phyloP scores from a whole-genome alignment of 1,284 basidiomycete species.

The Ustilago vetiveriae region DNA sequence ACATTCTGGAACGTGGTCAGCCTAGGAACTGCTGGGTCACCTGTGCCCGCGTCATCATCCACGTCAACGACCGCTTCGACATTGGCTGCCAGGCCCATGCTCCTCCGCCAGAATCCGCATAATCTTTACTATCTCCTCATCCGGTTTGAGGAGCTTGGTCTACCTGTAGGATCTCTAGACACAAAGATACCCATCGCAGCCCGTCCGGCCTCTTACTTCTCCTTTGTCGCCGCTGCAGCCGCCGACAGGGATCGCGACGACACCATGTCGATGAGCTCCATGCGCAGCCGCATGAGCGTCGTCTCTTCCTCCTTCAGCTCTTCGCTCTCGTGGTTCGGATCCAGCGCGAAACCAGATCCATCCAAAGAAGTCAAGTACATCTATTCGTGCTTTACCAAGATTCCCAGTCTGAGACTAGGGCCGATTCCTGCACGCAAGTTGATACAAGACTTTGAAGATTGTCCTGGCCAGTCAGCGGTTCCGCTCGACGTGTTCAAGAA shows the following conservation, averaged over 20 bases:
- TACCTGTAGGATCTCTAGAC: constrained; percentile 81
- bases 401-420: constrained; percentile 75
- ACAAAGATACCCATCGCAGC: constrained; percentile 69
- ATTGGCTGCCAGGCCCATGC: constrained; percentile 47
- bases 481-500: constrained; percentile 86
- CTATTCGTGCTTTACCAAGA: constrained; percentile 85
- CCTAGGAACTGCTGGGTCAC: constrained; percentile 19
- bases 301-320: constrained; percentile 75
- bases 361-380: constrained; percentile 78
- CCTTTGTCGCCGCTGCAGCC: constrained; percentile 35
- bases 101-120: constrained; percentile 79
- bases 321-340: constrained; percentile 45
- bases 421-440: constrained; percentile 72
- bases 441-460: constrained; percentile 77
- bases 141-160: constrained; percentile 80
- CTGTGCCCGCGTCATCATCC: background rate
- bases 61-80: constrained; percentile 1
- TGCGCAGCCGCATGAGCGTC: constrained; percentile 79
- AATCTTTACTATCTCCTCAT: constrained; percentile 88
- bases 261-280: constrained; percentile 78
- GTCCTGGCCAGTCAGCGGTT: constrained; percentile 78
- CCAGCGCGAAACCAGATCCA: constrained; percentile 70
- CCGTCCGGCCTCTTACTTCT: constrained; percentile 72
- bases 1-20: constrained; percentile 43
- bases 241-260: constrained; percentile 68